A percentile compares a stretch with the other conserved stretches of the same genome.
Evolutionary conservation across 2,329 filamentous ascomycete genomes (phyloP).

Genomic region (Botrytis hyacinthi): DNA sequence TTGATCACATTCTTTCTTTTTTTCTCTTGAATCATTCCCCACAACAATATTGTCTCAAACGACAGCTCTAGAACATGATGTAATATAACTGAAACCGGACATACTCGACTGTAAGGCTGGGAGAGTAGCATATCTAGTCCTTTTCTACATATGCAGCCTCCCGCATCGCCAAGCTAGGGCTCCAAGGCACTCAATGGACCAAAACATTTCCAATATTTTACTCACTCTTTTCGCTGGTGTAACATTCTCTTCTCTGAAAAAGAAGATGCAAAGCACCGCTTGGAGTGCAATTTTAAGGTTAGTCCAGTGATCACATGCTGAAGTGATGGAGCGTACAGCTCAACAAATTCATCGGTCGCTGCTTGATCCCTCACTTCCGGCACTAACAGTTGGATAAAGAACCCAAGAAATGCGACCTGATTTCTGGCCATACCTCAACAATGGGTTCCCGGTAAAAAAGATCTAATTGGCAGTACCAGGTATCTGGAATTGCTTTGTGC

Average conservation of each 20-base stretch:
- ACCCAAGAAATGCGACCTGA: background rate
- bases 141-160: slow-evolving; percentile 11
- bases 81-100: background rate
- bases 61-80: background rate
- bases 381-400: background rate
- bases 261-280: background rate
- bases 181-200: background rate
- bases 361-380: background rate
- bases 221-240: background rate
- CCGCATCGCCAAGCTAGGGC: background rate
- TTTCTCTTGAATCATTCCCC: background rate
- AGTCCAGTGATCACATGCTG: background rate
- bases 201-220: background rate
- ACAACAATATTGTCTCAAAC: background rate
- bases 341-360: background rate
- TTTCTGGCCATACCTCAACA: background rate
- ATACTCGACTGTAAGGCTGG: slow-evolving; percentile 11
- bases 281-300: too few relatives aligned
- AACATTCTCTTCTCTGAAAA: background rate
- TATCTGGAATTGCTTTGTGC: slow-evolving; percentile 1
- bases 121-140: background rate
- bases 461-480: slow-evolving; percentile 10
- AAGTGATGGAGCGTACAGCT: background rate
- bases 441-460: background rate
- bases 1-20: slow-evolving; percentile 15